Evolutionary conservation across 2,329 filamentous ascomycete genomes (phyloP).

Genomic region (Lasiodiplodia sp.): DNA sequence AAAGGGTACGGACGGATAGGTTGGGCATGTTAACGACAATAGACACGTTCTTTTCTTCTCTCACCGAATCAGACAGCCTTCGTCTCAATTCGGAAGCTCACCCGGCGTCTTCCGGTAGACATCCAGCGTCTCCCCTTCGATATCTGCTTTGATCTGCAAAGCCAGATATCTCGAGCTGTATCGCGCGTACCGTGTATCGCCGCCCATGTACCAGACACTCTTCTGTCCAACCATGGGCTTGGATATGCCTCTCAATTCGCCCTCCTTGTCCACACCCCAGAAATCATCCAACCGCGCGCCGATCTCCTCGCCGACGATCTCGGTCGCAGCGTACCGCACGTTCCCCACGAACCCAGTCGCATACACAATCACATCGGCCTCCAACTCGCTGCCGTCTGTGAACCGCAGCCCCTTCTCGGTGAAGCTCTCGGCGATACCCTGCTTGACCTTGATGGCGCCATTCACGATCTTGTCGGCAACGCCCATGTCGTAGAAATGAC

Average conservation of each 20-base stretch:
- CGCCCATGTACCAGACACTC: slow-evolving; percentile 55
- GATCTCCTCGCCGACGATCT: slow-evolving; percentile 52
- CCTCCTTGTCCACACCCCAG: slow-evolving; percentile 56
- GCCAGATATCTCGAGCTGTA: slow-evolving; percentile 59
- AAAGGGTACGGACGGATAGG: background rate
- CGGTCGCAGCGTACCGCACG: slow-evolving; percentile 48
- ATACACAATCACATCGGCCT: slow-evolving; percentile 57
- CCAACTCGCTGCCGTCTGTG: slow-evolving; percentile 51
- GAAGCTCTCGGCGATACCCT: slow-evolving; percentile 46
- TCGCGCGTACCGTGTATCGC: slow-evolving; percentile 50
- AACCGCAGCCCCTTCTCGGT: slow-evolving; percentile 52
- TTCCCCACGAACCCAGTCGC: slow-evolving; percentile 56
- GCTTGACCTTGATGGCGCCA: slow-evolving; percentile 56
- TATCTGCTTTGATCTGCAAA: slow-evolving; percentile 55
- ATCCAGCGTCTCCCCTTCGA: slow-evolving; percentile 37
- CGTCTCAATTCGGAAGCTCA: background rate
- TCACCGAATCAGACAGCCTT: background rate
- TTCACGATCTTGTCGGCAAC: slow-evolving; percentile 51
- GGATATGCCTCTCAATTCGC: slow-evolving; percentile 55
- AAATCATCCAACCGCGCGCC: slow-evolving; percentile 53
- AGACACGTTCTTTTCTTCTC: background rate
- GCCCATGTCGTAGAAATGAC: slow-evolving; percentile 59
- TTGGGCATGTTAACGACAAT: background rate
- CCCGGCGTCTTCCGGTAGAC: slow-evolving; percentile 29
- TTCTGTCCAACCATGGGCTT: slow-evolving; percentile 41